These are phyloP conservation scores for Pichia manshurica DNA, from an alignment of 805 yeast species.

Conservation along the genomic window DNA sequence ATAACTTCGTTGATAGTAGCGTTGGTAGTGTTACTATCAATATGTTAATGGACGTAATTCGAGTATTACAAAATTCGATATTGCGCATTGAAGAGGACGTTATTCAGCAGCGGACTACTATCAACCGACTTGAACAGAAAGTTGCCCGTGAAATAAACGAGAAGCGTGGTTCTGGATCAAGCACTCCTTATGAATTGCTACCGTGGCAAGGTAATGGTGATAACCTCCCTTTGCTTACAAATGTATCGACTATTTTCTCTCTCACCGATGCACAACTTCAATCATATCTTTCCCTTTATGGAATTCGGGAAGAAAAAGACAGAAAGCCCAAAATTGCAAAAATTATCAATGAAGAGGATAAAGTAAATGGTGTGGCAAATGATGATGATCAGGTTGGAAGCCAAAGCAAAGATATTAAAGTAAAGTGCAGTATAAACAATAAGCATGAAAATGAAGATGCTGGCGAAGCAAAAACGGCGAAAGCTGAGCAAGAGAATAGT, in stretches of 20 bases:
- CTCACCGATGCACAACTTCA: constrained; percentile 20
- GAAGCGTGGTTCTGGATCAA: constrained; percentile 28
- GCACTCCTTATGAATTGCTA: constrained; percentile 24
- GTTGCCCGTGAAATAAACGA: constrained; percentile 23
- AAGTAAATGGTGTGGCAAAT: background rate
- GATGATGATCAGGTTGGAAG: background rate
- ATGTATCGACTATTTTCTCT: constrained; percentile 23
- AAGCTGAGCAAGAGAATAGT: background rate
- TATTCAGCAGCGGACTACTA: constrained; percentile 18
- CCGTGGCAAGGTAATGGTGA: constrained; percentile 12
- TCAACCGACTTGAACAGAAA: constrained; percentile 26
- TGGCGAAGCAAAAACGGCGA: background rate
- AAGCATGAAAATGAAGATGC: background rate
- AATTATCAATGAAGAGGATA: background rate
- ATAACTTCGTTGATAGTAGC: background rate
- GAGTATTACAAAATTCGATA: constrained; percentile 3
- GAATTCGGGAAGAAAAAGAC: constrained; percentile 4
- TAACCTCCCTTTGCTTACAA: constrained; percentile 22
- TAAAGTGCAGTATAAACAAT: no score
- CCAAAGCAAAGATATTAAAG: background rate
- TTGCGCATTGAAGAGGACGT: constrained; percentile 18
- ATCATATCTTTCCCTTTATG: constrained; percentile 19
- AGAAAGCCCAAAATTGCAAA: background rate
- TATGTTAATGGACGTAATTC: background rate
- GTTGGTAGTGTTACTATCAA: background rate